Conservation (phyloP, 169 alveolate genomes). For the Plasmodium malariae region DNA sequence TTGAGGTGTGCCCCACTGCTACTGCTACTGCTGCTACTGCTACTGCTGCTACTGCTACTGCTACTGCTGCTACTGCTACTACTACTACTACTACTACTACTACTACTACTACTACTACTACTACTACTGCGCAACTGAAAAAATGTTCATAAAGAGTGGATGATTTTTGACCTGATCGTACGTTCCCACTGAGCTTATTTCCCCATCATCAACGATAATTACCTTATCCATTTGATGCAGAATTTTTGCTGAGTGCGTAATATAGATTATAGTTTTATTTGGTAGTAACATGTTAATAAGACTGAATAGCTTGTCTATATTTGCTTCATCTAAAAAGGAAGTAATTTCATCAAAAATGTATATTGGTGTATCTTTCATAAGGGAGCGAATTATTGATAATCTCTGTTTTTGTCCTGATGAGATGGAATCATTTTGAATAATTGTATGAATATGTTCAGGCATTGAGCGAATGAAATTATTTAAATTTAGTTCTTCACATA, state of each 20-base stretch:
- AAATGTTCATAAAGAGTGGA: conserved; percentile 21
- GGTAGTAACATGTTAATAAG: conserved; percentile 45
- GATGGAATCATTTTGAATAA: conserved; percentile 29
- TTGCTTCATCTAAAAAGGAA: conserved; percentile 60
- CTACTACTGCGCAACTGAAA: conserved; percentile 5
- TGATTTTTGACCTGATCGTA: conserved; percentile 35
- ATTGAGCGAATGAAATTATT: conserved; percentile 33
- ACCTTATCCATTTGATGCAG: conserved; percentile 59
- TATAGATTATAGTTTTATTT: conserved; percentile 53
- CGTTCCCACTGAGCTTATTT: conserved; percentile 44
- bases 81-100: too few relatives aligned
- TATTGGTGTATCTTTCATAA: conserved; percentile 56
- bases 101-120: too few relatives aligned
- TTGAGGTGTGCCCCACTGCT: too few relatives aligned
- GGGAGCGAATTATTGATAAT: conserved; percentile 63
- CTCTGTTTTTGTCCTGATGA: conserved; percentile 74
- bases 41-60: too few relatives aligned
- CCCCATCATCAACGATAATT: conserved; percentile 39
- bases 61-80: too few relatives aligned
- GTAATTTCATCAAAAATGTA: conserved; percentile 71
- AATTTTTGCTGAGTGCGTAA: conserved; percentile 36
- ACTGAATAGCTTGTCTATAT: conserved; percentile 32
- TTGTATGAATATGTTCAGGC: conserved; percentile 32
- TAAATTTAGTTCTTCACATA: conserved; percentile 57
- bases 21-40: too few relatives aligned